phyloP scores from a whole-genome alignment of 371 early-diverging fungal genomes.

The Rhizopus delemar region DNA sequence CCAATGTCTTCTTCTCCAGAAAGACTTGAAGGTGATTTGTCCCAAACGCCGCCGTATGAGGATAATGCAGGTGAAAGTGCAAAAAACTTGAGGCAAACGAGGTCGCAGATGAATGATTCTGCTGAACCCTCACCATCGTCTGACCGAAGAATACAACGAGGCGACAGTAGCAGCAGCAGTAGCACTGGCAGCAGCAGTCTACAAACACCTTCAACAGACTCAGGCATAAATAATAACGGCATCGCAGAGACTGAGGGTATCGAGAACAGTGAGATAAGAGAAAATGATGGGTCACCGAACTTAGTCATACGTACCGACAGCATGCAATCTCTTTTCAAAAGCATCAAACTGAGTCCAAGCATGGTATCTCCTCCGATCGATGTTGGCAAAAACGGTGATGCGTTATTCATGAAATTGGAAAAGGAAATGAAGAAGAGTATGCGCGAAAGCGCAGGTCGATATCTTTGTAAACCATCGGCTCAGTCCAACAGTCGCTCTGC shows the following conservation, averaged over 20 bases:
- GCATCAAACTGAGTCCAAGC: background rate
- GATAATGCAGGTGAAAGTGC: too few species aligned
- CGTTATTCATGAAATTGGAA: background rate
- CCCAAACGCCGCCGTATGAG: too few species aligned
- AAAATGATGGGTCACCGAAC: background rate
- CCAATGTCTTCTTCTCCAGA: too few species aligned
- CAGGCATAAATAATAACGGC: background rate
- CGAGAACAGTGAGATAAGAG: background rate
- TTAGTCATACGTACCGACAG: background rate
- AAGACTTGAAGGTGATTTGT: too few species aligned
- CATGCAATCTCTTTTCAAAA: background rate
- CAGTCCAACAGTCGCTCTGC: background rate
- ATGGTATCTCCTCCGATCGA: background rate
- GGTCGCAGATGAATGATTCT: too few species aligned
- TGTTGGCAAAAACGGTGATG: background rate
- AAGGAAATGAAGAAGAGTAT: constrained; percentile 2
- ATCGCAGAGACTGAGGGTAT: background rate
- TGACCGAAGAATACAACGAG: background rate
- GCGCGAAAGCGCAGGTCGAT: constrained; percentile 8
- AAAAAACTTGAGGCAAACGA: too few species aligned
- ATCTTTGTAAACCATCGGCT: background rate
- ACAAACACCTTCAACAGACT: background rate
- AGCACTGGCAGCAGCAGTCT: background rate
- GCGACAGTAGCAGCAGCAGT: background rate
- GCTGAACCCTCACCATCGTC: background rate